Base-by-base conservation (phyloP, 2,329 filamentous ascomycete genomes). In the Hypoxylon sp. region DNA sequence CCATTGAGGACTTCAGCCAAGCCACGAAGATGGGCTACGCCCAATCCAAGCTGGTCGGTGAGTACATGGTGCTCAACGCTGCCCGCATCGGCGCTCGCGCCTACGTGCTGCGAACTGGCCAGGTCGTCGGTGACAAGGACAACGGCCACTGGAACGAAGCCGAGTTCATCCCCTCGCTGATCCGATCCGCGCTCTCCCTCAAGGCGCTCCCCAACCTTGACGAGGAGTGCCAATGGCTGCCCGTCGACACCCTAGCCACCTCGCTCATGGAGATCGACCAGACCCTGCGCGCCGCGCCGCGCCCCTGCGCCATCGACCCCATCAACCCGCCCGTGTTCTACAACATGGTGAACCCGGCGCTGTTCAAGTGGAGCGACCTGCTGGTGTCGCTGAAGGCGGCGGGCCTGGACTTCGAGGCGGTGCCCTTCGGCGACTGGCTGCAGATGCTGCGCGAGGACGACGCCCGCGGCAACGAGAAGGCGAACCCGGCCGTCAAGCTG, bases 401-500 rank as follows among this genome's bases (percentile, higher is more conserved):
- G 0, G 82, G 83, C 0, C 71, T 85, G 1, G 60, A 76, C 8
- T 84, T 84, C n/a, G 75, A 79, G 1, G 76, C 78, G 3, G 80
- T 85, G 0, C 72, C 78, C 4, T 75, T 77, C 0, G 71, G 69
- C 7, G 77, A 82, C 59, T 84, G 82, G 82, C 71, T 85, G 24
- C 64, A 70, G 0, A 73, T 79, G 1, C 71, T 86, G 6, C 74
- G 81, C 2, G 75, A 65, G 2, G 83, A 81, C 0, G 77, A 83
- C 49, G 74, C 76, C 0, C 48, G 48, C 8, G 48, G 48, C 30
- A 80, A 85, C 51, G 79, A 82, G 0, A 63, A 75, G 4, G 72
- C 66, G 15, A 87, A 87, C 65, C 84, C 84, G 10, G 79, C 82
- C 0, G 78, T 85, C 65, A 86, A 85, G 71, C 75, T 86, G 1